Percentiles rank a stretch among this genome's conserved stretches.
Conservation (phyloP, 257 asterid genomes). For the Capsicum chinense region DNA sequence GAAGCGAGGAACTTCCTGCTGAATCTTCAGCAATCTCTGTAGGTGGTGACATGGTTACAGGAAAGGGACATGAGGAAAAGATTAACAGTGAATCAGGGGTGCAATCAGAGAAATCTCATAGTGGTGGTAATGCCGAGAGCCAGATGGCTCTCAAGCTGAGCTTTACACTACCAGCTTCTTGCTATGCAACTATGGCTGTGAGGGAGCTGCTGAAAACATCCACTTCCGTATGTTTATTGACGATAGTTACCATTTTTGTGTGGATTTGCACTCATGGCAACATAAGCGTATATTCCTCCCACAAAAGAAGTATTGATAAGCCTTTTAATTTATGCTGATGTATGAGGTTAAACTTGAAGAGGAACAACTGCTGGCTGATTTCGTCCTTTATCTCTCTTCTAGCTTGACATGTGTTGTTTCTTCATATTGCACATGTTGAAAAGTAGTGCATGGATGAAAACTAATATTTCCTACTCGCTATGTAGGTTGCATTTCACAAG, state of each 20-base stretch:
- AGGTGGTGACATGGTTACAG: conserved; percentile 34
- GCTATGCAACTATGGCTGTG: conserved; percentile 98
- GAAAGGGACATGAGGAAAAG: conserved; percentile 29
- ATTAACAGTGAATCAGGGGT: conserved; percentile 30
- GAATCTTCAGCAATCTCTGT: conserved; percentile 38
- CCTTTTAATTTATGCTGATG: not conserved
- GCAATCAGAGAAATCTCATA: conserved; percentile 41
- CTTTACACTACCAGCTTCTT: conserved; percentile 91
- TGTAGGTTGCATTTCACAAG: conserved; percentile 92
- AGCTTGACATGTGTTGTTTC: not conserved
- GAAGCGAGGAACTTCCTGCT: conserved; percentile 36
- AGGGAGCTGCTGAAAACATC: conserved; percentile 95
- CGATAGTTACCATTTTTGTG: conserved; percentile 28
- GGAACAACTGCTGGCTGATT: not conserved
- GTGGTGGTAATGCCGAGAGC: conserved; percentile 44
- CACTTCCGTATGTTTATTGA: conserved; percentile 71
- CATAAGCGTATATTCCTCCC: conserved; percentile 2
- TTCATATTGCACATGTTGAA: conserved; percentile 16
- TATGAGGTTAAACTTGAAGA: not conserved
- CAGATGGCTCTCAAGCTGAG: conserved; percentile 83
- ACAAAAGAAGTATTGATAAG: conserved; percentile 2
- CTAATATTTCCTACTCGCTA: not conserved
- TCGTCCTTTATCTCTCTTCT: not conserved
- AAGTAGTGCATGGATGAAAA: conserved; percentile 7
- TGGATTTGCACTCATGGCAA: not conserved